These are phyloP conservation scores for Pachyrhizus erosus DNA, from an alignment of 306 rosid species.

Conservation along the genomic window DNA sequence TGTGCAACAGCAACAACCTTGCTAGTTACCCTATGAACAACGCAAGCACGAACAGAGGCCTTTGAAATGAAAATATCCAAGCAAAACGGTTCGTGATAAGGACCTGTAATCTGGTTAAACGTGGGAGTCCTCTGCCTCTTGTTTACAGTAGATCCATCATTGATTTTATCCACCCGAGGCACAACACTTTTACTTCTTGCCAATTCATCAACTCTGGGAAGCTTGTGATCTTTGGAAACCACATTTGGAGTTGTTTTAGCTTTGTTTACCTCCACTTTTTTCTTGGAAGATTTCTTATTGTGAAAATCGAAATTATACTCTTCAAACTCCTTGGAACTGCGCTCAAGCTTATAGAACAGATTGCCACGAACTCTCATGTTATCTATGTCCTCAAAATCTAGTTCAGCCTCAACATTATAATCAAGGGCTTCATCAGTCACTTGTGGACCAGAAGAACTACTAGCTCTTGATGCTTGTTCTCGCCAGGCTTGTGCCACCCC, in stretches of 20 bases:
- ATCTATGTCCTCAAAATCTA: constrained; percentile 78
- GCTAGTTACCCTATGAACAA: constrained; percentile 80
- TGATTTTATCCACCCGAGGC: constrained; percentile 39
- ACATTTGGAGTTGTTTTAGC: constrained; percentile 29
- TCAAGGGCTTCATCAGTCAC: constrained; percentile 48
- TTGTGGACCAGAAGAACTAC: constrained; percentile 30
- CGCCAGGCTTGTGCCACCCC: constrained; percentile 72
- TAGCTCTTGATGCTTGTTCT: constrained; percentile 36
- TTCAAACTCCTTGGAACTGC: constrained; percentile 82
- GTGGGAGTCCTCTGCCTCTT: constrained; percentile 74
- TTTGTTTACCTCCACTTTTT: constrained; percentile 48
- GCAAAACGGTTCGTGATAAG: constrained; percentile 91
- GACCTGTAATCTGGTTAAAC: constrained; percentile 80
- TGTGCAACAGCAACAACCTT: constrained; percentile 90
- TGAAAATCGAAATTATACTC: constrained; percentile 82
- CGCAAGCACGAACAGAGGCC: constrained; percentile 85
- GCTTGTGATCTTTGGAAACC: constrained; percentile 44
- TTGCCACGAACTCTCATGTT: constrained; percentile 73
- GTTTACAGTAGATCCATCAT: constrained; percentile 38
- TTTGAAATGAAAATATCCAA: constrained; percentile 87
- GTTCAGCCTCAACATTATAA: constrained; percentile 47
- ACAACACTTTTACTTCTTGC: constrained; percentile 30
- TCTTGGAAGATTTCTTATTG: constrained; percentile 64
- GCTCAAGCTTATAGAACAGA: constrained; percentile 80
- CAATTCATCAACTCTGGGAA: constrained; percentile 43